Evolutionary conservation across 352 stramenopile species (phyloP).

Genomic region (Globisporangium uncinulatum): DNA sequence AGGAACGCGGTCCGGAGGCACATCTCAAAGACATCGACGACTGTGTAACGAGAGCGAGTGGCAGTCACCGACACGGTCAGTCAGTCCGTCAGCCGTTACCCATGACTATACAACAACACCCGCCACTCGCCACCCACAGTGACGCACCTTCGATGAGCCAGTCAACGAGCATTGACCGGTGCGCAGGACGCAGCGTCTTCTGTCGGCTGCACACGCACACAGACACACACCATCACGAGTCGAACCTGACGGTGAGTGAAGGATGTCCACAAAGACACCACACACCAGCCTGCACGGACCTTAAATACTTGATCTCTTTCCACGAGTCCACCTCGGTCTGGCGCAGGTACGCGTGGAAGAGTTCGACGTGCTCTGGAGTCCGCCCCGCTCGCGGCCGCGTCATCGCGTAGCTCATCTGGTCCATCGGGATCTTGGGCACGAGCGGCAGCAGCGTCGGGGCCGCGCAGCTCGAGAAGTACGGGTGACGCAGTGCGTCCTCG

Average conservation of each 20-base stretch:
- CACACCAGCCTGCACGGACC: constrained; percentile 21
- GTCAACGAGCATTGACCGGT: constrained; percentile 90
- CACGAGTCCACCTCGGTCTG: constrained; percentile 76
- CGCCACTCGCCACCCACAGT: neutral
- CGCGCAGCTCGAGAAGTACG: constrained; percentile 58
- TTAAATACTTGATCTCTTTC: constrained; percentile 86
- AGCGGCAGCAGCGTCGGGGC: constrained; percentile 35
- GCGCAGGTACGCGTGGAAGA: constrained; percentile 78
- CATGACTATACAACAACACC: neutral
- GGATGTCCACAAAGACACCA: neutral
- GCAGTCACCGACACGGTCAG: neutral
- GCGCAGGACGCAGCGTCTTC: constrained; percentile 74
- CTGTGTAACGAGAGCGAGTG: constrained; percentile 19
- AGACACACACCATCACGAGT: constrained; percentile 4
- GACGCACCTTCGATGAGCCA: constrained; percentile 89
- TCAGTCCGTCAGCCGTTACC: neutral
- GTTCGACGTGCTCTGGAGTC: constrained; percentile 66
- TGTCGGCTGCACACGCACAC: constrained; percentile 34
- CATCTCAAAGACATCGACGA: constrained; percentile 92
- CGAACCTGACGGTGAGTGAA: neutral
- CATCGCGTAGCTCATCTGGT: constrained; percentile 71
- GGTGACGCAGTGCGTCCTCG: constrained; percentile 75
- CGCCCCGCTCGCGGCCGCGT: constrained; percentile 31
- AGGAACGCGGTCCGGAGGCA: constrained; percentile 86
- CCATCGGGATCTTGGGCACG: constrained; percentile 67